Conservation (phyloP, 345 rosid genomes). For the Noccaea caerulescens region DNA sequence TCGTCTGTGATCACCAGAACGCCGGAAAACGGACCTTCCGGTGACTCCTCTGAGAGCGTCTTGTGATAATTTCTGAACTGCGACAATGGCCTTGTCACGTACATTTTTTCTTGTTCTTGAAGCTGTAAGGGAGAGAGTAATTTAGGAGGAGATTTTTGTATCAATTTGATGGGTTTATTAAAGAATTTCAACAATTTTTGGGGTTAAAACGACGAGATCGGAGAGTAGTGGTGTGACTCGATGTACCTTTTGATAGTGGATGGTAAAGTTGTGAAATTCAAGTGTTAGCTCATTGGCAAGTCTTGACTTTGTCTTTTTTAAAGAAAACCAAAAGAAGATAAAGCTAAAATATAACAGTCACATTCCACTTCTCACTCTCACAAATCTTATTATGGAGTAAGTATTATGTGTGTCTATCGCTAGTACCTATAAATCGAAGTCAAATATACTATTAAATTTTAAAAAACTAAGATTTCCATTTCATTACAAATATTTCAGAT, state of each 20-base stretch:
- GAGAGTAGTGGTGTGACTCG: constrained; percentile 21
- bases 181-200: not conserved
- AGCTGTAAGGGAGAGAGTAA: not conserved
- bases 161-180: constrained; percentile 25
- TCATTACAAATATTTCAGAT: not conserved
- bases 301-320: constrained; percentile 13
- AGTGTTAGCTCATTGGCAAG: constrained; percentile 21
- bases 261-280: constrained; percentile 34
- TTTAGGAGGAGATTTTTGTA: constrained; percentile 3
- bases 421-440: no score
- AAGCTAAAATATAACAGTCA: constrained; percentile 29
- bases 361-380: constrained; percentile 22
- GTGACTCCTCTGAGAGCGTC: constrained; percentile 55
- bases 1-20: constrained; percentile 65
- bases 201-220: not conserved
- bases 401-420: no score
- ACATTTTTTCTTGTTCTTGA: constrained; percentile 44
- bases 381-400: not conserved
- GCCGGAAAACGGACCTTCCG: constrained; percentile 69
- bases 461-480: not conserved
- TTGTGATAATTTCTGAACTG: constrained; percentile 50
- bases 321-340: constrained; percentile 32
- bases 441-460: not conserved
- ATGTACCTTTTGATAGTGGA: constrained; percentile 40
- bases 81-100: constrained; percentile 64